These are phyloP conservation scores for Phialemonium atrogriseum DNA, from an alignment of 2,329 filamentous ascomycete genomes.

Conservation along the genomic window DNA sequence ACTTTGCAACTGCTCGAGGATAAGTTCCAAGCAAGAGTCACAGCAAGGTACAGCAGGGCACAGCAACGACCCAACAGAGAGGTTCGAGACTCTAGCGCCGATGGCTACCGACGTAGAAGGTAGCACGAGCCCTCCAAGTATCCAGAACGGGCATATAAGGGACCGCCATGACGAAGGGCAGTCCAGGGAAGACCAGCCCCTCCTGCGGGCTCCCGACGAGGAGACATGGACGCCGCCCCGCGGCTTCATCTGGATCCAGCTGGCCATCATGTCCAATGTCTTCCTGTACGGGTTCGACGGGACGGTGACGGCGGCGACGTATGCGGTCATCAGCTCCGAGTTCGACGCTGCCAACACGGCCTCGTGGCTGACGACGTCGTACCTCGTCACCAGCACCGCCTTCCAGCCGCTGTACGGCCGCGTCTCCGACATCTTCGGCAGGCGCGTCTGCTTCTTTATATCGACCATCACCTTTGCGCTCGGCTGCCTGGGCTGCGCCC, in stretches of 20 bases:
- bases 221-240: constrained; percentile 34
- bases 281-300: constrained; percentile 62
- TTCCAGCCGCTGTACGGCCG: constrained; percentile 66
- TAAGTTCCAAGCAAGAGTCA: too few relatives aligned
- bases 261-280: constrained; percentile 56
- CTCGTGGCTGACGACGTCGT: constrained; percentile 68
- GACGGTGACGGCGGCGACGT: constrained; percentile 65
- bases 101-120: too few relatives aligned
- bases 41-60: too few relatives aligned
- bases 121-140: too few relatives aligned
- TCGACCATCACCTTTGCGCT: constrained; percentile 52
- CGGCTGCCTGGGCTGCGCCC: constrained; percentile 57
- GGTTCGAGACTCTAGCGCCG: too few relatives aligned
- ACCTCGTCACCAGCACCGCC: constrained; percentile 62
- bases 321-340: constrained; percentile 67
- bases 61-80: too few relatives aligned
- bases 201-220: constrained; percentile 10
- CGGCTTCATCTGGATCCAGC: constrained; percentile 49
- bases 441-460: constrained; percentile 55
- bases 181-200: constrained; percentile 14
- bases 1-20: too few relatives aligned
- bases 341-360: constrained; percentile 65
- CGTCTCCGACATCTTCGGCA: constrained; percentile 61
- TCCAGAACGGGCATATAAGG: too few relatives aligned
- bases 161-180: too few relatives aligned